phyloP scores from a whole-genome alignment of 2,329 filamentous ascomycete genomes.

The Pseudofabraea citricarpa region DNA sequence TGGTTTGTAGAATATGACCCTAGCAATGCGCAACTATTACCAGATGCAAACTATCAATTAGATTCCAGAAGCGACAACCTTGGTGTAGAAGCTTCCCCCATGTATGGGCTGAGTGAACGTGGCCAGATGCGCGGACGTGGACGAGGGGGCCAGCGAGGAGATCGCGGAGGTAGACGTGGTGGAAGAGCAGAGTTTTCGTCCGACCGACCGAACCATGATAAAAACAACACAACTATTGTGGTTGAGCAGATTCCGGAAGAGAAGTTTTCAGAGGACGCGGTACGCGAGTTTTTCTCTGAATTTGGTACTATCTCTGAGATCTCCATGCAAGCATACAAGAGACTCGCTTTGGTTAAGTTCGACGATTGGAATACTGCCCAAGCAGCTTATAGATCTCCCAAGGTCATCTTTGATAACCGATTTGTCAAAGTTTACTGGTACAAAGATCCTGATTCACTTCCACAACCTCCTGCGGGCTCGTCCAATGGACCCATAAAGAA shows the following conservation, averaged over 20 bases:
- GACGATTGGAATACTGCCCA: conserved; percentile 61
- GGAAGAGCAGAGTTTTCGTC: conserved; percentile 55
- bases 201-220: conserved; percentile 58
- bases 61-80: background rate
- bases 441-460: conserved; percentile 41
- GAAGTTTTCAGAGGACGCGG: conserved; percentile 57
- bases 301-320: conserved; percentile 65
- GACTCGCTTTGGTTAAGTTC: conserved; percentile 66
- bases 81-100: background rate
- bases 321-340: conserved; percentile 60
- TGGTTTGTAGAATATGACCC: conserved; percentile 9
- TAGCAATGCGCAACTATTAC: background rate
- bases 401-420: conserved; percentile 77
- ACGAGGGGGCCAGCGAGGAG: conserved; percentile 25
- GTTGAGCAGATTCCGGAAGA: conserved; percentile 75
- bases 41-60: background rate
- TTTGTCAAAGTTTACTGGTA: conserved; percentile 85
- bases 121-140: conserved; percentile 30
- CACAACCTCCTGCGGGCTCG: conserved; percentile 24
- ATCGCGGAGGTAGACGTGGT: conserved; percentile 19
- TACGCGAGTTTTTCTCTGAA: conserved; percentile 65
- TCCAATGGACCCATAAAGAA: conserved; percentile 21
- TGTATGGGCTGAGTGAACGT: conserved; percentile 1
- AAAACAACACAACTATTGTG: conserved; percentile 62
- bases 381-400: conserved; percentile 69